A percentile compares a stretch with the other conserved stretches of the same genome.
phyloP scores from a whole-genome alignment of 129 eudicot genomes.

The Flaveria bidentis region DNA sequence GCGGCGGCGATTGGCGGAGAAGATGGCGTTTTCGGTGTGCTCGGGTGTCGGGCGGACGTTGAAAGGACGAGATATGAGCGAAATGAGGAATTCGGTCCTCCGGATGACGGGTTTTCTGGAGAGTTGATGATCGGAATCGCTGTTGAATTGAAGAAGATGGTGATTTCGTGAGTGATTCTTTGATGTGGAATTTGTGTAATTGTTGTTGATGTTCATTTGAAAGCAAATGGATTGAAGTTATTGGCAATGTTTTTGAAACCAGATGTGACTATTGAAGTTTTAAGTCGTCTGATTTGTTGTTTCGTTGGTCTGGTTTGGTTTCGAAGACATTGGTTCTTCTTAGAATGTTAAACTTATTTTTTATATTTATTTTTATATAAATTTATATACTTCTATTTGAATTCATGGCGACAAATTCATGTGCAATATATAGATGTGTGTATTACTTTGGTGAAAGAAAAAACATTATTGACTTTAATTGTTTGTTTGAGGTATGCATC shows the following conservation, averaged over 20 bases:
- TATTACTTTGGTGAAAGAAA: too few species aligned
- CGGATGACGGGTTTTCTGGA: slow-evolving; percentile 85
- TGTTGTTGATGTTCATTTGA: slow-evolving; percentile 22
- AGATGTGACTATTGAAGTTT: too few species aligned
- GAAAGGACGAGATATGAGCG: slow-evolving; percentile 65
- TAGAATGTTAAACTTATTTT: background rate
- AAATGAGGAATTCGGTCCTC: slow-evolving; percentile 73
- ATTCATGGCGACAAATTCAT: background rate
- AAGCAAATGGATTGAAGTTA: slow-evolving; percentile 22
- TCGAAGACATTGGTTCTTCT: too few species aligned
- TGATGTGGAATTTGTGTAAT: slow-evolving; percentile 15
- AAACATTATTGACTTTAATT: too few species aligned
- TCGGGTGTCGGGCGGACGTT: slow-evolving; percentile 63
- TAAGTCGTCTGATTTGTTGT: too few species aligned
- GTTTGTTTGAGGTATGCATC: too few species aligned
- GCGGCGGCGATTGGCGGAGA: slow-evolving; percentile 52
- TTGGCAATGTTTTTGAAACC: background rate
- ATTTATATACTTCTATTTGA: background rate
- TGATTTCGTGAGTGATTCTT: slow-evolving; percentile 10
- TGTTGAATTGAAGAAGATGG: background rate
- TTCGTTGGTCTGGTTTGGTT: too few species aligned
- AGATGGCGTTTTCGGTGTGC: slow-evolving; percentile 70
- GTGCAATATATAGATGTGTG: too few species aligned
- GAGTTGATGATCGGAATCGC: slow-evolving; percentile 32
- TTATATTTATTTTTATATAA: background rate